phyloP scores from a whole-genome alignment of 2,329 filamentous ascomycete genomes.

The Trichophyton benhamiae region DNA sequence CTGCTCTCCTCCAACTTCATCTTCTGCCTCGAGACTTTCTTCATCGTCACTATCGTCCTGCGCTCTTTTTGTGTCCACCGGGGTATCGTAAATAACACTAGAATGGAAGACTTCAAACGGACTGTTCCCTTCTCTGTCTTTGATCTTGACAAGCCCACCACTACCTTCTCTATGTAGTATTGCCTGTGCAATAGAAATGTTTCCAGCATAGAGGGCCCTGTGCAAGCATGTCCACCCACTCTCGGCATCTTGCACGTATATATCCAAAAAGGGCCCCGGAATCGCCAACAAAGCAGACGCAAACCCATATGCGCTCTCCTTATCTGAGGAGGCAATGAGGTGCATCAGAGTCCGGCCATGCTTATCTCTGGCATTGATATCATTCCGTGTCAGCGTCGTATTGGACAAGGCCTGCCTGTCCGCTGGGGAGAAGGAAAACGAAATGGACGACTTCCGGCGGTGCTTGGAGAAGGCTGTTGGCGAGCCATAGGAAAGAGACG shows the following conservation, averaged over 20 bases:
- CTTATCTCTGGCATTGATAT: conserved; percentile 76
- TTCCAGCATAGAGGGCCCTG: conserved; percentile 78
- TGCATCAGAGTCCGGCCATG: conserved; percentile 73
- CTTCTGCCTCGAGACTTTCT: conserved; percentile 32
- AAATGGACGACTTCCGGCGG: conserved; percentile 28
- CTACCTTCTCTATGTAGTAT: conserved; percentile 65
- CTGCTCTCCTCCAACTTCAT: conserved; percentile 36
- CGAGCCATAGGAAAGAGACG: conserved; percentile 8
- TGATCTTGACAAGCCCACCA: conserved; percentile 77
- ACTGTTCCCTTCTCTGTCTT: conserved; percentile 87
- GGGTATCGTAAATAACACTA: conserved; percentile 51
- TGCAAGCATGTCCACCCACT: conserved; percentile 95
- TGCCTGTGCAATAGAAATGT: conserved; percentile 70
- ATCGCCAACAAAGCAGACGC: conserved; percentile 69
- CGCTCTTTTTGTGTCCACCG: conserved; percentile 40
- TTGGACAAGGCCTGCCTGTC: neutral
- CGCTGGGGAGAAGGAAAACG: neutral
- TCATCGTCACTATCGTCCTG: conserved; percentile 36
- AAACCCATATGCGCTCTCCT: conserved; percentile 58
- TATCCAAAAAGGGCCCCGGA: conserved; percentile 55
- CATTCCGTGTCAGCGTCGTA: conserved; percentile 43
- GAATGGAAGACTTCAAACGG: conserved; percentile 87
- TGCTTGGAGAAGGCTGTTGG: conserved; percentile 35
- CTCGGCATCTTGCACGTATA: conserved; percentile 77
- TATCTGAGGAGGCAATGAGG: conserved; percentile 65